Evolutionary conservation across 176 grass and related monocot species (phyloP), one percentile per base, ranked within the genome.

Genomic region (Elymus sibiricus): DNA sequence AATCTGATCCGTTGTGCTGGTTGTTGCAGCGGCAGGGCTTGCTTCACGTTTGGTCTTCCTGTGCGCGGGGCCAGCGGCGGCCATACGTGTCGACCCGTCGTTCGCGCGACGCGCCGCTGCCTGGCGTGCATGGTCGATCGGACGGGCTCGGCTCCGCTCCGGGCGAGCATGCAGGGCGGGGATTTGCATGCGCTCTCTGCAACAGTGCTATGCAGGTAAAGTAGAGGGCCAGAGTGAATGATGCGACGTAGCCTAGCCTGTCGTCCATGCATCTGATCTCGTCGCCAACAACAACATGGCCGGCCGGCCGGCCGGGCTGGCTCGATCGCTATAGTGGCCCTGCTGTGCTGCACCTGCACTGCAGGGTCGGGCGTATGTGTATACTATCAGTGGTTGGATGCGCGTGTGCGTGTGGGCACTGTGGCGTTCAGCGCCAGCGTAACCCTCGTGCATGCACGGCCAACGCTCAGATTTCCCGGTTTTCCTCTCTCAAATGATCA

Each of bases 121-220:
- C 34, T 26, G 46, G 56, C 19, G 58, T 63, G 81, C 37, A 39
- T 38, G 69, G 22, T 2, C 70, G 70, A 22, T 12, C 69, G 35
- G 32, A 69, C 32, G 65, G 39, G 9, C 3, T 26, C 49, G 13
- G 12, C 44, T 47, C 44, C 13, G 44, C 44, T 15, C 46, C 46
- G 46, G 4, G 46, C 4, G 46, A 47, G 46, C 46, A 53, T 61
- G 14, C 75, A 65, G 44, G 22, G 65, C 62, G 3, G 66, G 10
- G 77, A 81, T 79, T 86, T 58, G 55, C 55, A 58, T 58, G 55
- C 55, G 37, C 83, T 74, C 89, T 44, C 74, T 21, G 66, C 80
- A 5, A 80, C 82, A 86, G 88, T 86, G 88, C n/a, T 85, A 77
- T 71, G 71, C 88, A 70, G 88, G 82, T 29, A 49, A 86, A 56